Conservation (phyloP, 768 basidiomycete genomes). For the Xerocomellus chrysenteron region DNA sequence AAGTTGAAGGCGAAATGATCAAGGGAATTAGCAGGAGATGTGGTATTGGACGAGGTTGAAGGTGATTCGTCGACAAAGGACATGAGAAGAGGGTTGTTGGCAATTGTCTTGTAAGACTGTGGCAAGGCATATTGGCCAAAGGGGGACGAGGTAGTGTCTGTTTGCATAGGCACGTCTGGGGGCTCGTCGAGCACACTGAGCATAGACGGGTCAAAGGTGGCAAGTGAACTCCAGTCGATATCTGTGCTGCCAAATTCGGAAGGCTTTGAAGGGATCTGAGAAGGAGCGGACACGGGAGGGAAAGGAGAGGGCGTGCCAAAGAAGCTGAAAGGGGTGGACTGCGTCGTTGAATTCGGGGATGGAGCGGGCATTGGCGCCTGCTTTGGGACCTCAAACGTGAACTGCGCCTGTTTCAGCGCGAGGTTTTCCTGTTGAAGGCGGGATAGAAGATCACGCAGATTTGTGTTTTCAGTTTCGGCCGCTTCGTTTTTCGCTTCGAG, state of each 20-base stretch:
- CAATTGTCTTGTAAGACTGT: constrained; percentile 70
- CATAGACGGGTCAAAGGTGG: constrained; percentile 67
- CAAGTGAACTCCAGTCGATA: constrained; percentile 64
- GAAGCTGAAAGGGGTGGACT: constrained; percentile 26
- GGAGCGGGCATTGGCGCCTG: constrained; percentile 24
- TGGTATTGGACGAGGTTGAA: constrained; percentile 20
- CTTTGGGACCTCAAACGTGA: constrained; percentile 80
- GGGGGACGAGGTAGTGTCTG: constrained; percentile 49
- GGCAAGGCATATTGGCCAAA: constrained; percentile 51
- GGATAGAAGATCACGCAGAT: constrained; percentile 79
- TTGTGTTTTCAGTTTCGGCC: constrained; percentile 78
- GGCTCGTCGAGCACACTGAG: constrained; percentile 65
- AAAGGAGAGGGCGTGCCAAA: constrained; percentile 24
- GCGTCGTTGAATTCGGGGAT: constrained; percentile 21
- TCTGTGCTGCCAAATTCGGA: constrained; percentile 23
- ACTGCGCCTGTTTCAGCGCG: constrained; percentile 73
- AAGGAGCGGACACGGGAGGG: constrained; percentile 27
- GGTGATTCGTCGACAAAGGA: constrained; percentile 66
- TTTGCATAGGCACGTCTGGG: constrained; percentile 54
- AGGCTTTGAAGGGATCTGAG: constrained; percentile 31
- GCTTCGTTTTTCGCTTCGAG: constrained; percentile 81
- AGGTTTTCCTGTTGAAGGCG: constrained; percentile 88
- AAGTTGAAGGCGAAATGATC: constrained; percentile 47
- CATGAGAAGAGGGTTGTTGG: constrained; percentile 81
- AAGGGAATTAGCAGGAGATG: constrained; percentile 19